A percentile compares a stretch with the other conserved stretches of the same genome.
These are phyloP conservation scores for Orbilia quercus DNA, from an alignment of 2,329 filamentous ascomycete species.

Conservation along the genomic window DNA sequence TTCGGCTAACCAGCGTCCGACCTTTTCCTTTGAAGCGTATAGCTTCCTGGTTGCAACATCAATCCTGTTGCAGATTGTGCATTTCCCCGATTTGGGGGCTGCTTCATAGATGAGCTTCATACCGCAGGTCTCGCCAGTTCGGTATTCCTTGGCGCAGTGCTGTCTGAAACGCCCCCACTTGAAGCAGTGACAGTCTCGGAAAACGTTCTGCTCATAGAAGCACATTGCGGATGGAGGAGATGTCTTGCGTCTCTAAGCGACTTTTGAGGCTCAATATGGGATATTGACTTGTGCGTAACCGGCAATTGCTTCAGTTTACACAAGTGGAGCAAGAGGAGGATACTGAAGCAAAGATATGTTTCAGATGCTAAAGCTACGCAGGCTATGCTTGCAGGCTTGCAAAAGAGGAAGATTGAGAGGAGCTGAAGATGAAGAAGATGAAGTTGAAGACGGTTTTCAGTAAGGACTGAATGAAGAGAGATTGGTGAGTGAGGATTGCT, in stretches of 20 bases:
- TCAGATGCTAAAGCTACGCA: constrained; percentile 32
- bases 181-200: constrained; percentile 83
- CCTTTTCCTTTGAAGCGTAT: constrained; percentile 59
- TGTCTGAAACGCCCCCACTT: constrained; percentile 93
- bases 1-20: constrained; percentile 60
- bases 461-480: constrained; percentile 57
- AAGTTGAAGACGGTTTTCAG: constrained; percentile 57
- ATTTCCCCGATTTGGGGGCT: constrained; percentile 72
- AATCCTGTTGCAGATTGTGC: constrained; percentile 88
- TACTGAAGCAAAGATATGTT: constrained; percentile 33
- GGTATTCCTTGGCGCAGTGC: constrained; percentile 94
- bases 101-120: constrained; percentile 88
- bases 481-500: constrained; percentile 56
- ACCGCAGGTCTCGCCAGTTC: constrained; percentile 94
- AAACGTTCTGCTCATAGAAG: constrained; percentile 92
- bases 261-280: constrained; percentile 32
- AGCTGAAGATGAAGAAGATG: constrained; percentile 54
- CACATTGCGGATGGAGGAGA: constrained; percentile 74
- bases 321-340: constrained; percentile 8
- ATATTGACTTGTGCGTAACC: constrained; percentile 56
- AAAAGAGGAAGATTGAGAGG: constrained; percentile 55
- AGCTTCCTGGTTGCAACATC: constrained; percentile 65
- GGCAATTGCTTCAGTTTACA: constrained; percentile 56
- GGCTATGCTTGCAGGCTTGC: constrained; percentile 54
- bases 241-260: constrained; percentile 50